Evolutionary conservation across 2,329 filamentous ascomycete genomes (phyloP).

Genomic region (Neoarthrinium moseri): DNA sequence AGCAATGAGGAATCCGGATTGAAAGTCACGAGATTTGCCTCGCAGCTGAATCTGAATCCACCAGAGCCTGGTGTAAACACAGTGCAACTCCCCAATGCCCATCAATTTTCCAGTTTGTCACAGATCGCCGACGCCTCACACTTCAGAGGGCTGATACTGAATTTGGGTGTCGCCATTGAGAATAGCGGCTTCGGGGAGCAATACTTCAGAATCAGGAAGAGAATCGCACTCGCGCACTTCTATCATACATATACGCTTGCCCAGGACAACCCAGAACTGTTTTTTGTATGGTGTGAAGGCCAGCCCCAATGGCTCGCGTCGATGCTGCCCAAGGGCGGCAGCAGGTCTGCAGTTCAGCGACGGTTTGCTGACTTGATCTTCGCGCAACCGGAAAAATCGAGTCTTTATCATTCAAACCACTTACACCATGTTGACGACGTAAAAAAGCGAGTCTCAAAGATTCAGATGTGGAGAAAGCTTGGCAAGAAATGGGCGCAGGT

Average conservation of each 20-base stretch:
- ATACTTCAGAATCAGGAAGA: neutral
- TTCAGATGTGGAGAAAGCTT: conserved; percentile 1
- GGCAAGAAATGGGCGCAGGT: conserved; percentile 1
- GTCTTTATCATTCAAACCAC: too few relatives aligned
- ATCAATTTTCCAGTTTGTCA: too few relatives aligned
- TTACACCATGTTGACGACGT: neutral
- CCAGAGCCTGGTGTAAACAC: too few relatives aligned
- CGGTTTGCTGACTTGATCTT: conserved; percentile 4
- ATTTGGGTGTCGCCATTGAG: neutral
- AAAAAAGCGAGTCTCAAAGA: neutral
- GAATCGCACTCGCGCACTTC: neutral
- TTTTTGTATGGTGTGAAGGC: conserved; percentile 1
- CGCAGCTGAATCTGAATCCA: too few relatives aligned
- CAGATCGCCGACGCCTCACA: neutral
- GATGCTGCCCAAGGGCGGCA: neutral
- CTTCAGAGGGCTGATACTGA: neutral
- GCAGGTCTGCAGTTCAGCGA: neutral
- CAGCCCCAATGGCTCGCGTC: neutral
- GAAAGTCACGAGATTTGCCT: too few relatives aligned
- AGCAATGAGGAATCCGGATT: too few relatives aligned
- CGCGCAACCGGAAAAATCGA: neutral
- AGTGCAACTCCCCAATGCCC: too few relatives aligned
- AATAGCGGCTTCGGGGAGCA: neutral
- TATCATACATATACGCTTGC: conserved; percentile 1
- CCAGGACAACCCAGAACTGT: neutral